Conservation (phyloP, 148 eudicot genomes). For the Spergularia bocconei region DNA sequence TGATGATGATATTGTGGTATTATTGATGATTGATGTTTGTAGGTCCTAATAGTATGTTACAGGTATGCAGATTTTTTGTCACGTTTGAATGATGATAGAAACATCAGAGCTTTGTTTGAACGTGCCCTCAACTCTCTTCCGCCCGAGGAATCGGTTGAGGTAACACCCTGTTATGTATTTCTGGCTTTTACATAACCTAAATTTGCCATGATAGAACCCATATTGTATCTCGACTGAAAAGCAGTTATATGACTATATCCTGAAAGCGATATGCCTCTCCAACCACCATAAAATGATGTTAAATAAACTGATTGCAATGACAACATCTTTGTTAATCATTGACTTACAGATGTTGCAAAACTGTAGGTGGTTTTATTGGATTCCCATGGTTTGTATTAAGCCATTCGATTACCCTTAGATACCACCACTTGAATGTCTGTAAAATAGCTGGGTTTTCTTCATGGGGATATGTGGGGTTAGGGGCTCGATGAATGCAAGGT, state of each 20-base stretch:
- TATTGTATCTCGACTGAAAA: neutral
- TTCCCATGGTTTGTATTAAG: neutral
- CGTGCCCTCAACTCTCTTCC: slow-evolving; percentile 95
- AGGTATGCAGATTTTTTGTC: slow-evolving; percentile 96
- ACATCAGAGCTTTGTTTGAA: slow-evolving; percentile 94
- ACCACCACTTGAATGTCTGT: neutral
- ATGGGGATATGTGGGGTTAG: neutral
- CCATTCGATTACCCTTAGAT: neutral
- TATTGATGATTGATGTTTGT: neutral
- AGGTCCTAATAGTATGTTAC: slow-evolving; percentile 35
- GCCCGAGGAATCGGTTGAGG: slow-evolving; percentile 91
- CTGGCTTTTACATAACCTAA: slow-evolving; percentile 1
- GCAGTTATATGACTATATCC: neutral
- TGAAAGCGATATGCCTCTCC: neutral
- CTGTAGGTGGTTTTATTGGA: neutral
- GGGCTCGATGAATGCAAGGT: neutral
- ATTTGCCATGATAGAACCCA: neutral
- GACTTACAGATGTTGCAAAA: neutral
- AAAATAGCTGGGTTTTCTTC: neutral
- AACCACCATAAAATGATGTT: slow-evolving; percentile 9
- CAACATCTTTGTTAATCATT: neutral
- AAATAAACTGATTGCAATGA: neutral
- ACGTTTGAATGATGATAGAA: slow-evolving; percentile 94
- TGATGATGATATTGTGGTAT: neutral
- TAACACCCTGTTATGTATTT: slow-evolving; percentile 16